A percentile compares a stretch with the other conserved stretches of the same genome.
Conservation (phyloP, 345 rosid species). For the Raphanus raphanistrum region DNA sequence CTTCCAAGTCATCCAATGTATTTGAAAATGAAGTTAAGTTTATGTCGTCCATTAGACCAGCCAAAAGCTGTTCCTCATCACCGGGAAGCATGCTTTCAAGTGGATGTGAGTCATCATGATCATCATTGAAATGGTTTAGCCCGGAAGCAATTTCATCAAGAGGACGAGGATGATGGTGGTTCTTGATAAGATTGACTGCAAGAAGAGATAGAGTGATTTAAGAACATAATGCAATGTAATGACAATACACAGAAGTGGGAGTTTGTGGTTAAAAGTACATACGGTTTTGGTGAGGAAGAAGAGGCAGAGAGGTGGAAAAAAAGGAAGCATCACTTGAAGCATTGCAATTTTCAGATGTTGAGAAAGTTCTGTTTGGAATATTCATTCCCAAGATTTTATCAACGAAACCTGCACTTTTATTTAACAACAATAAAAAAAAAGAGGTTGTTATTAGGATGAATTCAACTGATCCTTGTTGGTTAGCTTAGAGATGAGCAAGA, state of each 20-base stretch:
- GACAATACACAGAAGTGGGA: background rate
- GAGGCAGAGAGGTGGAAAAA: constrained; percentile 71
- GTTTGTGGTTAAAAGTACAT: constrained; percentile 25
- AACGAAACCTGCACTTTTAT: constrained; percentile 33
- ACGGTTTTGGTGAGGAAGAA: constrained; percentile 62
- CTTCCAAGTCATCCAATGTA: constrained; percentile 66
- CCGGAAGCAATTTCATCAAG: constrained; percentile 43
- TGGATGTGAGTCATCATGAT: constrained; percentile 27
- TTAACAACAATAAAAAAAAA: background rate
- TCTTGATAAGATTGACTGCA: constrained; percentile 50
- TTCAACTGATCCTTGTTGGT: constrained; percentile 1
- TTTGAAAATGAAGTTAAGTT: constrained; percentile 55
- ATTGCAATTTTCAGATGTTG: constrained; percentile 40
- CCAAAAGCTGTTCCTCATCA: constrained; percentile 68
- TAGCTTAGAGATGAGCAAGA: constrained; percentile 10
- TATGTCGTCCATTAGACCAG: constrained; percentile 70
- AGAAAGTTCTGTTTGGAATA: constrained; percentile 38
- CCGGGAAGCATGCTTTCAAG: constrained; percentile 58
- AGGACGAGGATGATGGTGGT: constrained; percentile 25
- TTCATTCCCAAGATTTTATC: constrained; percentile 33
- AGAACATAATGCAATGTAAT: background rate
- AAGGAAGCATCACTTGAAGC: constrained; percentile 57
- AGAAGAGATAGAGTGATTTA: constrained; percentile 6
- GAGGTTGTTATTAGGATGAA: background rate
- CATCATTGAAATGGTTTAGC: constrained; percentile 36